These are phyloP conservation scores for Penicillium coffeae DNA, from an alignment of 495 filamentous ascomycete species.

Conservation along the genomic window DNA sequence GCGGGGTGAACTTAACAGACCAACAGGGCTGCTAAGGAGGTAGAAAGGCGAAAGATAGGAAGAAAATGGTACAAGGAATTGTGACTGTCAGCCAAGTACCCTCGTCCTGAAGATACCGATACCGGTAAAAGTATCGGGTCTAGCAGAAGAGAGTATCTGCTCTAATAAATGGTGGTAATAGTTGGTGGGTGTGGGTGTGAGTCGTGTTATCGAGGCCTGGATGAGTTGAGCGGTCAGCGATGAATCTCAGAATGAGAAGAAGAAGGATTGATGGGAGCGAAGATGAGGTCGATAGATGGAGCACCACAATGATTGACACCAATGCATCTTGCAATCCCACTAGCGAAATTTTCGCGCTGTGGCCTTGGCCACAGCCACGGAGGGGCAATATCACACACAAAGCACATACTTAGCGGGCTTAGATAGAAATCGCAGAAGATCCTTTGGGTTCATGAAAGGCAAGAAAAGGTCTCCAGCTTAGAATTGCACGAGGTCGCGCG, in stretches of 20 bases:
- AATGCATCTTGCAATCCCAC: too few relatives aligned
- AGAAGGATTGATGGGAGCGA: background rate
- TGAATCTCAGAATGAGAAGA: background rate
- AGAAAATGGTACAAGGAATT: conserved; percentile 82
- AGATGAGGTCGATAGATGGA: too few relatives aligned
- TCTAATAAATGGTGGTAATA: conserved; percentile 23
- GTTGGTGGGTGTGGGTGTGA: conserved; percentile 15
- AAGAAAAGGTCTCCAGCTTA: conserved; percentile 31
- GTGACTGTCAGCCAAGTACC: conserved; percentile 61
- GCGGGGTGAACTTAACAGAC: conserved; percentile 41
- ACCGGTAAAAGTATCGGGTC: conserved; percentile 83
- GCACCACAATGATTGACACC: too few relatives aligned
- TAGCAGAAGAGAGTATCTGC: conserved; percentile 84
- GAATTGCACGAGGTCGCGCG: conserved; percentile 35
- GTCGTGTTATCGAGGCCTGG: conserved; percentile 86
- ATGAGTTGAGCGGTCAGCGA: conserved; percentile 10
- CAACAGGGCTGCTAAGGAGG: conserved; percentile 75
- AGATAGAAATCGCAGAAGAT: conserved; percentile 90
- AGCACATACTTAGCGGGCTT: conserved; percentile 87
- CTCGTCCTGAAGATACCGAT: conserved; percentile 83
- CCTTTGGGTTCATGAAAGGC: conserved; percentile 84
- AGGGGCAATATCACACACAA: background rate
- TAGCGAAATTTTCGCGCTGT: background rate
- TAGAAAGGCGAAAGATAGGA: conserved; percentile 70
- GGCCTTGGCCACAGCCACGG: background rate